phyloP scores from a whole-genome alignment of 2,329 filamentous ascomycete genomes.

The Claviceps sp. region DNA sequence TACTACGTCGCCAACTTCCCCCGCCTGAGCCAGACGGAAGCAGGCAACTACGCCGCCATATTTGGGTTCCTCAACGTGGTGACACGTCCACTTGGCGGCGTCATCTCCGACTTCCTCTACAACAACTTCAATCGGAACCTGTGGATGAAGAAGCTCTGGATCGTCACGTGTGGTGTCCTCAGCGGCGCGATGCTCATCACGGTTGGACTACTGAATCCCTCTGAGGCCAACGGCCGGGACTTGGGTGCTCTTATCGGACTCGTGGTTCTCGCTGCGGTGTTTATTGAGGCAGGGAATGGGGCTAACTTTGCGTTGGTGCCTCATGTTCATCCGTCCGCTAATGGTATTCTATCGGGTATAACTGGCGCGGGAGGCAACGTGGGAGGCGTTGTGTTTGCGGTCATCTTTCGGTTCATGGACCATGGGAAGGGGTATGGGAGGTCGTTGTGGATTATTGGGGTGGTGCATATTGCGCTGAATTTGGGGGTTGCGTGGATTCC shows the following conservation, averaged over 20 bases:
- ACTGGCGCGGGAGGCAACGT: conserved; percentile 73
- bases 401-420: conserved; percentile 62
- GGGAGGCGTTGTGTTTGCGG: conserved; percentile 71
- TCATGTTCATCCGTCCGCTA: conserved; percentile 72
- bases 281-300: conserved; percentile 74
- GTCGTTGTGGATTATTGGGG: conserved; percentile 71
- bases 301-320: conserved; percentile 78
- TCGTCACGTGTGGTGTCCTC: conserved; percentile 38
- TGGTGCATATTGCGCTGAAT: conserved; percentile 59
- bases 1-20: conserved; percentile 50
- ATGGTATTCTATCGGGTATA: conserved; percentile 63
- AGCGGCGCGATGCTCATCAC: conserved; percentile 48
- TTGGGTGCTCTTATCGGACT: conserved; percentile 59
- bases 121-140: conserved; percentile 20
- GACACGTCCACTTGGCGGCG: conserved; percentile 53
- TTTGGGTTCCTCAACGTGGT: conserved; percentile 63
- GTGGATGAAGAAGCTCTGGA: conserved; percentile 33
- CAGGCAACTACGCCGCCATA: conserved; percentile 53
- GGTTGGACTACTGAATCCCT: conserved; percentile 50
- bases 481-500: conserved; percentile 43
- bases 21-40: conserved; percentile 38
- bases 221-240: conserved; percentile 26
- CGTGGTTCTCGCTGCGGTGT: conserved; percentile 63
- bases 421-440: conserved; percentile 52
- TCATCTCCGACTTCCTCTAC: conserved; percentile 38